Percentiles rank a stretch among this genome's conserved stretches.
Evolutionary conservation across 495 filamentous ascomycete genomes (phyloP).

Genomic region (Xylaria venustula): DNA sequence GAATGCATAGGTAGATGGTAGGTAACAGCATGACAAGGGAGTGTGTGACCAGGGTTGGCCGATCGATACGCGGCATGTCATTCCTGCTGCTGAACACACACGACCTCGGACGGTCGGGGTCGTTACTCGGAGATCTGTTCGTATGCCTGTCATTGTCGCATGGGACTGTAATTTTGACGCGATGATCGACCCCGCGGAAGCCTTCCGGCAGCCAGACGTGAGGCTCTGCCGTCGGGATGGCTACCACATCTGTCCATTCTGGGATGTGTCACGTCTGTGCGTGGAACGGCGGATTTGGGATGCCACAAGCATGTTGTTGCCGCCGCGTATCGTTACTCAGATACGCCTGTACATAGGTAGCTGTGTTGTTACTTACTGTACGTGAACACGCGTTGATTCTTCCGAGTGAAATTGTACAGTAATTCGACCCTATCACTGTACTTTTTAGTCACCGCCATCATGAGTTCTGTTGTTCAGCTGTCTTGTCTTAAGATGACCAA

Average conservation of each 20-base stretch:
- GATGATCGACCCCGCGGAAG: slow-evolving; percentile 9
- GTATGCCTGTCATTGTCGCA: neutral
- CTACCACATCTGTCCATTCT: neutral
- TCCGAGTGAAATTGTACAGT: too few relatives aligned
- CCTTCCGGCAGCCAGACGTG: slow-evolving; percentile 8
- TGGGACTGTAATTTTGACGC: neutral
- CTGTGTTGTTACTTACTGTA: too few relatives aligned
- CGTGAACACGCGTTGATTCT: too few relatives aligned
- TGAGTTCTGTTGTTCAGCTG: neutral
- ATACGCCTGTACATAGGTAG: neutral
- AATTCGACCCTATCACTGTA: too few relatives aligned
- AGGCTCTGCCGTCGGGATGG: slow-evolving; percentile 12
- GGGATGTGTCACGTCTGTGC: neutral
- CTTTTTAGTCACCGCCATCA: neutral
- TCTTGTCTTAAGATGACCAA: neutral
- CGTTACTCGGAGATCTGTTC: neutral
- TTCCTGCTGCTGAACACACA: neutral
- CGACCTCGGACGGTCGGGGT: neutral
- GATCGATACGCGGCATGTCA: slow-evolving; percentile 6
- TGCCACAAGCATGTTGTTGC: too few relatives aligned
- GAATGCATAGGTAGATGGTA: neutral
- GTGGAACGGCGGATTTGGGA: neutral
- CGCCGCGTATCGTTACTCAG: too few relatives aligned
- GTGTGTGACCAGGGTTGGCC: neutral
- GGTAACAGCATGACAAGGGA: neutral